Conservation (phyloP, 73 alveolate species). For the Paraurostyla sp. region DNA sequence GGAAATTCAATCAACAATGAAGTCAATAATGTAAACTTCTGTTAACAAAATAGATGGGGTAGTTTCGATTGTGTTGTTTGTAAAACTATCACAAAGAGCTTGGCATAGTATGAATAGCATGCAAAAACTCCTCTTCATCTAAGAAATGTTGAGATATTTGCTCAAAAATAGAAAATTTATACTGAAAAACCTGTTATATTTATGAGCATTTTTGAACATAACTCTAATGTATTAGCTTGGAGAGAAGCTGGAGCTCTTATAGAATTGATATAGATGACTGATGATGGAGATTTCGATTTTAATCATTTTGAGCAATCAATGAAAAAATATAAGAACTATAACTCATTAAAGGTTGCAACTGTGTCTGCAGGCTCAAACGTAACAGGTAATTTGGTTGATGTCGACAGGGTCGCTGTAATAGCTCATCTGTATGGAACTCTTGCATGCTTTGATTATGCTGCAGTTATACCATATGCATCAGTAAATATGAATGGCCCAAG, state of each 20-base stretch:
- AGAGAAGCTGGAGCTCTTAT: constrained; percentile 90
- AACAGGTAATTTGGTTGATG: constrained; percentile 88
- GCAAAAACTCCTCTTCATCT: constrained; percentile 82
- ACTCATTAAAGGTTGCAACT: constrained; percentile 87
- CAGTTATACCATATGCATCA: constrained; percentile 89
- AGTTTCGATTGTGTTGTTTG: constrained; percentile 93
- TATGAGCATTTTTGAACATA: constrained; percentile 90
- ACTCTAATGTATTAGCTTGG: constrained; percentile 93
- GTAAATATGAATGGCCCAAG: constrained; percentile 86
- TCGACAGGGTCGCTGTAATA: constrained; percentile 80
- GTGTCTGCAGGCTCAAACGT: constrained; percentile 94
- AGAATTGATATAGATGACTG: constrained; percentile 77
- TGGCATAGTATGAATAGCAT: constrained; percentile 90
- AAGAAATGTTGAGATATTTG: constrained; percentile 69
- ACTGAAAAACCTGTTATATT: constrained; percentile 83
- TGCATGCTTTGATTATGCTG: constrained; percentile 95
- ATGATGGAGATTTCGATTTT: constrained; percentile 78
- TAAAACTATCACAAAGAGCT: constrained; percentile 85
- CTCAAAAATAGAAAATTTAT: constrained; percentile 51
- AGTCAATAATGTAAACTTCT: constrained; percentile 78
- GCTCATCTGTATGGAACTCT: constrained; percentile 86
- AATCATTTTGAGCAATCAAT: constrained; percentile 59
- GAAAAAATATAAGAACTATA: constrained; percentile 39
- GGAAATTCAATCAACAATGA: constrained; percentile 52
- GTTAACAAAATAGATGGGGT: constrained; percentile 94